Base-by-base conservation (phyloP, 495 filamentous ascomycete species). In the Neurospora tetrasperma region DNA sequence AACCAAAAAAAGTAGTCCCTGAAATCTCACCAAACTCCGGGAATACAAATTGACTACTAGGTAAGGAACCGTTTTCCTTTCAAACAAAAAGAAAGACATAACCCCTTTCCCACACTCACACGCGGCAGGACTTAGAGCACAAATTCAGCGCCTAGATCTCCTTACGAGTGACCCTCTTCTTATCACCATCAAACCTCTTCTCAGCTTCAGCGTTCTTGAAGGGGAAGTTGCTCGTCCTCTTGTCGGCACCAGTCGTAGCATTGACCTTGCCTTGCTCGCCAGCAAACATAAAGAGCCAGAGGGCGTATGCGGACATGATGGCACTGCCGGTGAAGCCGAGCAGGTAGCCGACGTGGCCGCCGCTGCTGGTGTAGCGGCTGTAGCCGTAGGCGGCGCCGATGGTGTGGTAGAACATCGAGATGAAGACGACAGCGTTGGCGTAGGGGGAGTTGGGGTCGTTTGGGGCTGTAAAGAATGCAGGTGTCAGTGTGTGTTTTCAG, bases 221-320 rank as follows among this genome's bases (percentile, higher is more conserved):
- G n/a, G 93, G 94, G 77, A 90, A 97, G 38, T 91, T 91, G 73
- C 90, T 88, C 16, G 88, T 93, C 77, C 91, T 85, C 84, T 93
- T 92, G 79, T 96, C 93, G 6, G 89, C 91, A 0, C 92, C 92
- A 0, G 91, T 95, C 80, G 86, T 88, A 73, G 87, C 84, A 77
- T 86, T 91, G 69, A 94, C 90, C 70, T 84, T 82, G 2, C 88
- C 89, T 74, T 87, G 81, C 31, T 86, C 88, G 46, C 84, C 90
- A 1, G 86, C 92, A 78, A 96, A 97, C 48, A 96, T 76, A 70
- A 93, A 75, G 75, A 89, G 90, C 92, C 92, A 96, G 10, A 90
- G 76, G 5, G 90, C 94, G 20, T 93, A 79, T 3, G 84, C 82
- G 10, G 87, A 88, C 71, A 96, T 79, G 16, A 79, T 16, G 2